These are phyloP conservation scores for Nidula niveotomentosa DNA, from an alignment of 1,284 basidiomycete species.

Conservation along the genomic window DNA sequence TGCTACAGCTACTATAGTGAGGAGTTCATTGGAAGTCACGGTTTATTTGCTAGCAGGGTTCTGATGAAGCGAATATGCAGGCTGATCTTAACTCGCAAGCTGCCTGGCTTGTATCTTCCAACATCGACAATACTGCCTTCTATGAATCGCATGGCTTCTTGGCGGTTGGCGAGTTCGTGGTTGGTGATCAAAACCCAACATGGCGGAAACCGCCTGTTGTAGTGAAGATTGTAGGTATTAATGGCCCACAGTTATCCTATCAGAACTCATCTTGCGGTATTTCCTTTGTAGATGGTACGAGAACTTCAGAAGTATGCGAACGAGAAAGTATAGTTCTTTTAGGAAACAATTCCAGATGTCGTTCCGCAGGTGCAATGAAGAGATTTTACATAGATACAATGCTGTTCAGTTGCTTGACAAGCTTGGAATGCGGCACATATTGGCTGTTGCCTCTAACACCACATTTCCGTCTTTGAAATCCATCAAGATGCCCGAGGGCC, in stretches of 20 bases:
- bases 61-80: conserved; percentile 13
- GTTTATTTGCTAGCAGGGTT: not conserved
- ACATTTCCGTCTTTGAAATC: no score
- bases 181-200: conserved; percentile 24
- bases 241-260: no score
- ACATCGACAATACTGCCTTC: conserved; percentile 20
- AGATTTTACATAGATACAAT: no score
- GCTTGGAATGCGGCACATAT: no score
- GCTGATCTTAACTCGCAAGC: conserved; percentile 18
- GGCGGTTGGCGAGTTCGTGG: conserved; percentile 15
- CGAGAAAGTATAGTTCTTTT: no score
- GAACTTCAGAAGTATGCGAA: not conserved
- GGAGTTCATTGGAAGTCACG: conserved; percentile 9
- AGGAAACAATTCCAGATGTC: no score
- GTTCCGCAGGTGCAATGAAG: no score
- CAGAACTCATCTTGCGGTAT: not conserved
- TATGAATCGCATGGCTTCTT: conserved; percentile 26
- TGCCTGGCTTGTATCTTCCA: conserved; percentile 24
- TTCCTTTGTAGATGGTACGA: conserved; percentile 8
- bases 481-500: no score
- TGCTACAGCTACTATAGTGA: conserved; percentile 13
- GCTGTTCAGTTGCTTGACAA: no score
- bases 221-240: conserved; percentile 21
- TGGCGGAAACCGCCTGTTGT: conserved; percentile 22
- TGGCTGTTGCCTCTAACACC: no score